phyloP scores from a whole-genome alignment of 2,329 filamentous ascomycete genomes.

The Neonectria punicea region DNA sequence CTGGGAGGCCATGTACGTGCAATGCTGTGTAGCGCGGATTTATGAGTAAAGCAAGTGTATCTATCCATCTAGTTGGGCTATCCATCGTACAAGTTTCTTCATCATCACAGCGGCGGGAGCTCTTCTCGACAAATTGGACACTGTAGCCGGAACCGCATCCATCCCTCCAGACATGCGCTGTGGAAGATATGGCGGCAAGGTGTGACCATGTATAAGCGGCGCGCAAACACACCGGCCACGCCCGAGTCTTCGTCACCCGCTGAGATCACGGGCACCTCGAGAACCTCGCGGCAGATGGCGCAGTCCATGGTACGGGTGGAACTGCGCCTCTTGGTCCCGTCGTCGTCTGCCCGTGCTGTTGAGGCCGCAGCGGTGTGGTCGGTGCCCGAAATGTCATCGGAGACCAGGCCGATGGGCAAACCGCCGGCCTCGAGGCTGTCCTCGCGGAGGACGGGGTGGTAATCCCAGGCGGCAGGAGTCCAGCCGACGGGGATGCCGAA shows the following conservation, averaged over 20 bases:
- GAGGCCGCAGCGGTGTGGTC: conserved; percentile 27
- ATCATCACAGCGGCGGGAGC: conserved; percentile 78
- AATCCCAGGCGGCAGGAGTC: conserved; percentile 87
- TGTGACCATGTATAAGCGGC: conserved; percentile 94
- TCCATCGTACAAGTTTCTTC: conserved; percentile 1
- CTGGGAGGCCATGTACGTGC: background rate
- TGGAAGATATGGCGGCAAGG: conserved; percentile 98
- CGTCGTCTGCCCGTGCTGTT: conserved; percentile 46
- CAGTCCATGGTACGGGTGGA: conserved; percentile 78
- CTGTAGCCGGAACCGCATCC: conserved; percentile 93
- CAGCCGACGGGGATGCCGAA: conserved; percentile 80
- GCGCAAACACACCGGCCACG: conserved; percentile 76
- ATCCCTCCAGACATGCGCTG: conserved; percentile 88
- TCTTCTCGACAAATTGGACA: conserved; percentile 96
- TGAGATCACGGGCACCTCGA: conserved; percentile 86
- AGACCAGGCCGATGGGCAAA: conserved; percentile 78
- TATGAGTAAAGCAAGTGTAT: background rate
- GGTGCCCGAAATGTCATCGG: conserved; percentile 42
- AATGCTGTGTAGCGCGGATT: background rate
- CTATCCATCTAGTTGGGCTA: background rate
- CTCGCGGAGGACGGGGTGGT: conserved; percentile 88
- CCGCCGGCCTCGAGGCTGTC: conserved; percentile 83
- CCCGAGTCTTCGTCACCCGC: conserved; percentile 65
- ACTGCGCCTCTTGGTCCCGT: conserved; percentile 46
- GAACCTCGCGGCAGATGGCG: conserved; percentile 91